Evolutionary conservation across 2,329 filamentous ascomycete genomes (phyloP), one percentile per base, ranked within the genome.

Genomic region (Phyllosticta paracitricarpa): DNA sequence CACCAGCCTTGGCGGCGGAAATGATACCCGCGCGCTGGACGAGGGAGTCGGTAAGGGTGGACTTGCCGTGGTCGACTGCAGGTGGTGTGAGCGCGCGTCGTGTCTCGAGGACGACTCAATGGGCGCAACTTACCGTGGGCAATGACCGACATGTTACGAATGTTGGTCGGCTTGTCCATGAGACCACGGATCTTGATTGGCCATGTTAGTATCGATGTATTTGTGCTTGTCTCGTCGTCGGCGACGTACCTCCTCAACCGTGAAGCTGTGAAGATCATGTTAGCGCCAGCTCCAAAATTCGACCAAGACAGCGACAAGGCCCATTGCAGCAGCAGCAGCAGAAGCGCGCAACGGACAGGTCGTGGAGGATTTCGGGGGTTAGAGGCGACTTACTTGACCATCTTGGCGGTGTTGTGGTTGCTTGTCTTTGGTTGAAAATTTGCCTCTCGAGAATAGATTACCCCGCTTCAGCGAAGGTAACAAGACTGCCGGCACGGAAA

Each of bases 1-100:
- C 91, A 80, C 94, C 94, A 73, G 94, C 94, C 83, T 97, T 97
- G 73, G 91, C 91, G 72, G 91, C 89, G 72, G 94, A 97, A 78
- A 99, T 97, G 77, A 99, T 99, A 93, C 94, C 94, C 75, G 93
- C 93, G 83, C 95, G 94, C 83, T 96, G 91, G 77, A 99, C 89
- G 70, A 99, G 90, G 73, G 94, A 97, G 82, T 99, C 94, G 87
- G 93, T 97, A 74, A 99, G 86, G 77, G 94, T 99, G 73, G 94
- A 99, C 83, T 99, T 99, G 84, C 94, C 94, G 87, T 99, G 94
- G 82, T 99, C 94, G 87, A 99, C 85, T 85, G 68, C 64, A 51
- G 63, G 57, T 25, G 17, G 30, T 59, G 61, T 59, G 26, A 24
- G 24, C 57, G 54, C 61, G 66, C 56, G 64, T 30, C n/a, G 6